Conservation (phyloP, 2,329 filamentous ascomycete genomes). For the Colletotrichum destructivum region DNA sequence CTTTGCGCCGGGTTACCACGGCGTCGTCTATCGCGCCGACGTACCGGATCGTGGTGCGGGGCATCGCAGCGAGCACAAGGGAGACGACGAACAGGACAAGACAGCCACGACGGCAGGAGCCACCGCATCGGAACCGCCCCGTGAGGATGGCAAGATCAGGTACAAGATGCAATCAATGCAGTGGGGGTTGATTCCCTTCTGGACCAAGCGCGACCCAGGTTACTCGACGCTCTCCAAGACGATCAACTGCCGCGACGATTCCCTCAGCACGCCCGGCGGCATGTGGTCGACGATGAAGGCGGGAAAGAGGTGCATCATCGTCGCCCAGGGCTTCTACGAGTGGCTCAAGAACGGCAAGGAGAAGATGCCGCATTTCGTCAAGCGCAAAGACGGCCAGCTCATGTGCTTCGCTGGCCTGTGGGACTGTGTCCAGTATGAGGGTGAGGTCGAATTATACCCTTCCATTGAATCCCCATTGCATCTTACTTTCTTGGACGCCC, state of each 20-base stretch:
- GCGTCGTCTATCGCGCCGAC: conserved; percentile 88
- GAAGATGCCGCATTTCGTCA: conserved; percentile 88
- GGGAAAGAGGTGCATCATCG: conserved; percentile 86
- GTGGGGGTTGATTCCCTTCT: conserved; percentile 95
- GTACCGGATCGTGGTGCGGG: conserved; percentile 73
- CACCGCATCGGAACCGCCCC: conserved; percentile 46
- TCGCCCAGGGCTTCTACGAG: conserved; percentile 96
- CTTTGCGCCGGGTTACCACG: conserved; percentile 89
- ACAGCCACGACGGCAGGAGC: background rate
- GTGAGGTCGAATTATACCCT: conserved; percentile 55
- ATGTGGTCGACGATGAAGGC: conserved; percentile 96
- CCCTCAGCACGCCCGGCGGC: conserved; percentile 79
- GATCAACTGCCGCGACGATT: conserved; percentile 96
- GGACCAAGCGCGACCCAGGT: conserved; percentile 88
- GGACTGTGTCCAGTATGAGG: conserved; percentile 89
- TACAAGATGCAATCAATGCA: conserved; percentile 95
- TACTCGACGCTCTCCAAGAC: conserved; percentile 86
- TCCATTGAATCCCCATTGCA: too few relatives aligned
- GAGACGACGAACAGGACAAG: conserved; percentile 8
- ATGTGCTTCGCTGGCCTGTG: conserved; percentile 94
- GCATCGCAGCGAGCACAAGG: conserved; percentile 47
- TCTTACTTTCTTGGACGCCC: background rate
- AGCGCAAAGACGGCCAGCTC: conserved; percentile 83
- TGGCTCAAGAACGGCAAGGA: conserved; percentile 91
- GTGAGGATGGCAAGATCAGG: conserved; percentile 55